Conservation (phyloP, 768 basidiomycete genomes). For the Ephemerocybe angulata region DNA sequence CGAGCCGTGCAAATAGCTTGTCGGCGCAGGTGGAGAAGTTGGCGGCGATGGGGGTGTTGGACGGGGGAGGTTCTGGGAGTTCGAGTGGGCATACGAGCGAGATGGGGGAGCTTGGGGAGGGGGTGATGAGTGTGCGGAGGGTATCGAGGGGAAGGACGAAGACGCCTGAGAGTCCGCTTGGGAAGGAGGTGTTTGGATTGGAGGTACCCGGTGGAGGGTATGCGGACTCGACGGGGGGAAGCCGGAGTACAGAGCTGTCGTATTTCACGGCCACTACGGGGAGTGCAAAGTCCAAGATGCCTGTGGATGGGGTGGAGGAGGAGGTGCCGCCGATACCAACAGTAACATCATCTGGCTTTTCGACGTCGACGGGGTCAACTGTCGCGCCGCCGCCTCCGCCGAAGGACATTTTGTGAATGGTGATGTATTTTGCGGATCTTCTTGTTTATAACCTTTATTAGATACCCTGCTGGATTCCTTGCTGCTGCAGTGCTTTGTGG, state of each 20-base stretch:
- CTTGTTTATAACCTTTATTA: no score
- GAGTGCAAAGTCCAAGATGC: slow-evolving; percentile 3
- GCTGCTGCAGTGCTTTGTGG: no score
- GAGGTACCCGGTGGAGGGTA: background rate
- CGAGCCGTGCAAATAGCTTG: slow-evolving; percentile 11
- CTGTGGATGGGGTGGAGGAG: background rate
- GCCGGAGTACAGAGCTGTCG: slow-evolving; percentile 9
- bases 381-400: no score
- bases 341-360: background rate
- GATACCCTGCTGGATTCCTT: no score
- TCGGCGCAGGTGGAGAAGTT: slow-evolving; percentile 9
- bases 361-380: background rate
- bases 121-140: slow-evolving; percentile 11
- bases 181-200: background rate
- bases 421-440: no score
- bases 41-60: slow-evolving; percentile 6
- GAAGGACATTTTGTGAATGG: no score
- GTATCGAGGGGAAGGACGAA: no score
- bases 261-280: slow-evolving; percentile 14
- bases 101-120: slow-evolving; percentile 18
- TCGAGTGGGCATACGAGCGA: background rate
- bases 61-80: background rate
- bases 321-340: background rate
- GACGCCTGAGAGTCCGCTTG: slow-evolving; percentile 2
- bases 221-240: slow-evolving; percentile 1